These are phyloP conservation scores for Setaria viridis DNA, from an alignment of 202 grass and related monocot species.

Conservation along the genomic window DNA sequence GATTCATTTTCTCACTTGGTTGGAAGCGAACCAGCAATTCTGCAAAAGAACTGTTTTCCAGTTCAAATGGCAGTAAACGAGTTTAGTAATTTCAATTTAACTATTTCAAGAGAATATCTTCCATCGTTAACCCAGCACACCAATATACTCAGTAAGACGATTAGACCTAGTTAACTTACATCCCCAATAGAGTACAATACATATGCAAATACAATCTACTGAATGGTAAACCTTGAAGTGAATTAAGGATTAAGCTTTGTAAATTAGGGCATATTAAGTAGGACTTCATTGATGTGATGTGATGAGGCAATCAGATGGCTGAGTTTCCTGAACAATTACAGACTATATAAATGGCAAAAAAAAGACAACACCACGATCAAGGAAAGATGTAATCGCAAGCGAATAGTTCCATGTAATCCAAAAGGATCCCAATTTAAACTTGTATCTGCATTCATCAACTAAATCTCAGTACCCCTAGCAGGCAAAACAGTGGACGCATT, in stretches of 20 bases:
- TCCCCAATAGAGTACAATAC: neutral
- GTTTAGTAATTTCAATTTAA: neutral
- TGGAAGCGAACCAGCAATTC: neutral
- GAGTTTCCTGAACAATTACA: neutral
- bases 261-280: neutral
- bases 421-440: neutral
- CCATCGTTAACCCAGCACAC: neutral
- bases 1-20: neutral
- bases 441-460: neutral
- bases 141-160: neutral
- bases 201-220: neutral
- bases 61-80: neutral
- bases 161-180: neutral
- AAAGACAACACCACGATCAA: no score
- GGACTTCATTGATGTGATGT: neutral
- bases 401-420: neutral
- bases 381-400: neutral
- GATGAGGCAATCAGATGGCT: neutral
- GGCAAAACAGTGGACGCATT: neutral
- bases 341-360: neutral
- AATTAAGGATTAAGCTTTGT: neutral
- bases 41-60: neutral
- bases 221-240: neutral
- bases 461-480: neutral
- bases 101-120: neutral